Conservation (phyloP, 441 rosid genomes). For the Dalechampia spathulata region DNA sequence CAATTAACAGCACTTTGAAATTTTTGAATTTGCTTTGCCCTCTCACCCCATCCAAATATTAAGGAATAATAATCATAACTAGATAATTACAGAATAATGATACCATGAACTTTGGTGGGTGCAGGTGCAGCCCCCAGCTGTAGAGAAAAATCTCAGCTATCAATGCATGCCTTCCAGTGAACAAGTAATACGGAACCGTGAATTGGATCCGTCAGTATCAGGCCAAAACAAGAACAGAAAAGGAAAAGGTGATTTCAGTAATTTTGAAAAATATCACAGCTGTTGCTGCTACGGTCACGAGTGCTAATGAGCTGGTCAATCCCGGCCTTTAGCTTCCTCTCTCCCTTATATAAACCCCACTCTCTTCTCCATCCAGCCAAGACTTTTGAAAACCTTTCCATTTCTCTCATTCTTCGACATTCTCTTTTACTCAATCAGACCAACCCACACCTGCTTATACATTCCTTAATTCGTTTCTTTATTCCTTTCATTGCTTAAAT, state of each 20-base stretch:
- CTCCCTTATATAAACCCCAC: constrained; percentile 2
- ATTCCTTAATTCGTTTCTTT: background rate
- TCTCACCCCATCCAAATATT: background rate
- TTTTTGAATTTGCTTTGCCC: background rate
- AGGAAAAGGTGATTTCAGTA: background rate
- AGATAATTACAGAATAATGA: no score
- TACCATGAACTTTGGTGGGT: no score
- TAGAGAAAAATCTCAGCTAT: no score
- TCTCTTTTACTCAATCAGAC: background rate
- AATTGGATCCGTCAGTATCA: no score
- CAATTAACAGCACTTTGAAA: background rate
- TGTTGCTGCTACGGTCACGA: background rate
- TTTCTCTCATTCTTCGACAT: background rate
- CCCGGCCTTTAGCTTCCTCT: background rate
- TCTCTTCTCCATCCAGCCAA: background rate
- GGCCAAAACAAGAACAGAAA: no score
- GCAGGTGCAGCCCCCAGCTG: no score
- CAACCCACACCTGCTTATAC: background rate
- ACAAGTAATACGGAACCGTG: no score
- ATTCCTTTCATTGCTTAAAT: background rate
- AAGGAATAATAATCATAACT: no score
- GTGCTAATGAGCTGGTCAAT: background rate
- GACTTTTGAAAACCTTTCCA: no score
- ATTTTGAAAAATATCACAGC: background rate
- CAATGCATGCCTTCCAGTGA: no score